Evolutionary conservation across 2,329 filamentous ascomycete genomes (phyloP).

Genomic region (Pseudogymnoascus sp.): DNA sequence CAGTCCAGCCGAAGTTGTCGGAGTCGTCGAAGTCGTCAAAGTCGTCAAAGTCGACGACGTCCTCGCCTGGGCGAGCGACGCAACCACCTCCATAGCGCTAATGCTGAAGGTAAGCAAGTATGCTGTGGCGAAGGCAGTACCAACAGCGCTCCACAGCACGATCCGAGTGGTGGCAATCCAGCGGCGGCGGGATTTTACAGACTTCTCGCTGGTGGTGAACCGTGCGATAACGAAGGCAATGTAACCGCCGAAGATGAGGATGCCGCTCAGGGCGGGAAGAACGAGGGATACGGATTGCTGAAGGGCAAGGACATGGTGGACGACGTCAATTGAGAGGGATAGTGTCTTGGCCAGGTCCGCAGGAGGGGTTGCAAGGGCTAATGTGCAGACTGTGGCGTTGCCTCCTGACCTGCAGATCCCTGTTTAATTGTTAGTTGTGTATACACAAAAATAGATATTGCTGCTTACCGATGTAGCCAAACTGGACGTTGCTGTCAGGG

Average conservation of each 20-base stretch:
- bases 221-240: too few species aligned
- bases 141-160: not conserved
- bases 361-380: not conserved
- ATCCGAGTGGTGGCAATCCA: not conserved
- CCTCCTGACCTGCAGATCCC: not conserved
- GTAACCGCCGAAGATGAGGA: not conserved
- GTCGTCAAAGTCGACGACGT: too few species aligned
- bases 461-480: not conserved
- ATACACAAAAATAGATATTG: not conserved
- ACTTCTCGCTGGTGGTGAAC: not conserved
- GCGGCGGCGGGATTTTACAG: not conserved
- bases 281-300: not conserved
- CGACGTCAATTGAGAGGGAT: not conserved
- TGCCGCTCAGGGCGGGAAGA: not conserved
- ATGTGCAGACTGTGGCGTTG: not conserved
- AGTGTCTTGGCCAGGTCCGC: not conserved
- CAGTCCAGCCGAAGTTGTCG: too few species aligned
- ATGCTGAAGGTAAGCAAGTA: not conserved
- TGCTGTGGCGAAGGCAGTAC: not conserved
- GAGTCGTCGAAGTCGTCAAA: too few species aligned
- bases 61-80: not conserved
- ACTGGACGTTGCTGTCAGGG: not conserved
- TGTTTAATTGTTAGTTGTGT: not conserved
- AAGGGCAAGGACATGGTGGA: not conserved
- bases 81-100: not conserved